Evolutionary conservation across 495 filamentous ascomycete species (phyloP), one percentile per base, ranked within the genome.

Genomic region (Penicillium malachiteum): DNA sequence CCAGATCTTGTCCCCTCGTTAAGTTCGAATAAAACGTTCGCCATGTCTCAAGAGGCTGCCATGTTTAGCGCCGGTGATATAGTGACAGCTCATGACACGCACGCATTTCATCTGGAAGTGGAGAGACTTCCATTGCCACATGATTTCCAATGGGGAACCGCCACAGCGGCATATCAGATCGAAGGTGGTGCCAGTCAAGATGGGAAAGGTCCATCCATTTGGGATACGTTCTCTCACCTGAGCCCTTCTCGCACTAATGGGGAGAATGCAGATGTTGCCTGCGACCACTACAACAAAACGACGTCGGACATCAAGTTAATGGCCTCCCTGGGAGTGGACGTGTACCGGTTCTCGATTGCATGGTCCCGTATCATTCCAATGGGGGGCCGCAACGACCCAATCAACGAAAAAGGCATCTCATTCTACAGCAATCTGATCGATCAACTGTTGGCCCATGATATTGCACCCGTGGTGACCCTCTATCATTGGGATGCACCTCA

Each of bases 341-440:
- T 78, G 47, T 89, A 89, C 70, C 84, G 85, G 46, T 89, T 89
- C 71, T 89, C 87, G 32, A 69, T 89, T 35, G 81, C 85, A 17
- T 90, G 87, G 87, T 79, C 84, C 13, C 80, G 86, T 26, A 83
- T 89, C 59, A 87, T 89, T 58, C 86, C 87, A 3, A 53, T 71
- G 3, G 71, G 71, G 2, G 68, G 70, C 11, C 39, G 42, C 8
- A 45, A 71, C 5, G 69, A 71, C 43, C 68, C 65, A 4, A 68
- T 72, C 17, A 74, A 79, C 55, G 69, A 76, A 43, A 50, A 66
- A 16, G 78, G 77, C 3, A 68, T 81, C 26, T 58, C 69, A 37
- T 77, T 68, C 62, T 81, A 80, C 56, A 64, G 62, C 5, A 60
- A 72, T 26, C 63, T 79, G 7, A 72, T 81, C 48, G 71, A 78